phyloP scores from a whole-genome alignment of 2,329 filamentous ascomycete genomes.

The Proliferodiscus dingleyae region DNA sequence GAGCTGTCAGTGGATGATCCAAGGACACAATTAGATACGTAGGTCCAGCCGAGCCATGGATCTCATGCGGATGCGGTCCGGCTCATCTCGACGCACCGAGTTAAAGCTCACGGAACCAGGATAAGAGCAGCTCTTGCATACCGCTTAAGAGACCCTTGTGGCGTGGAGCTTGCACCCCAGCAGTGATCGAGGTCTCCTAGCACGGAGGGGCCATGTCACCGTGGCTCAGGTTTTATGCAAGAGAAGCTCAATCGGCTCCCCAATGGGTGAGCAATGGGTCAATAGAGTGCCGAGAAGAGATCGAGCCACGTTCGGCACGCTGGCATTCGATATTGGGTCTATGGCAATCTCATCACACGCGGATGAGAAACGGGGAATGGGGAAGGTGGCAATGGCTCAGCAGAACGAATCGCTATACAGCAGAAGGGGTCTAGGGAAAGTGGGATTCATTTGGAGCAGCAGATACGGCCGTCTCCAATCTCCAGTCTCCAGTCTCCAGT shows the following conservation, averaged over 20 bases:
- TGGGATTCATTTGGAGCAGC: background rate
- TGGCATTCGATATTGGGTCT: constrained; percentile 9
- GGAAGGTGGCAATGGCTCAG: constrained; percentile 12
- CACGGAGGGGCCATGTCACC: constrained; percentile 9
- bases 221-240: constrained; percentile 21
- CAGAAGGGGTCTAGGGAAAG: background rate
- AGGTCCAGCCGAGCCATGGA: constrained; percentile 39
- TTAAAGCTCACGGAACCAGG: constrained; percentile 22
- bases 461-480: background rate
- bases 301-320: constrained; percentile 13
- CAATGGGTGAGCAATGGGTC: constrained; percentile 6
- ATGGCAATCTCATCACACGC: constrained; percentile 9
- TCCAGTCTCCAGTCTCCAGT: no score
- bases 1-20: constrained; percentile 39
- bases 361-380: constrained; percentile 7
- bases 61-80: constrained; percentile 43
- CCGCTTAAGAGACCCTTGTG: constrained; percentile 31
- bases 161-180: background rate
- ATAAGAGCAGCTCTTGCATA: constrained; percentile 32
- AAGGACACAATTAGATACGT: constrained; percentile 32
- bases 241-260: background rate
- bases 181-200: constrained; percentile 2
- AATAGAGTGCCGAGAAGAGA: constrained; percentile 10
- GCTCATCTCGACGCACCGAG: constrained; percentile 32
- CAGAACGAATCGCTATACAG: constrained; percentile 10